Evolutionary conservation across 305 asterid species (phyloP), one percentile per base, ranked within the genome.

Genomic region (Fraxinus velutina): DNA sequence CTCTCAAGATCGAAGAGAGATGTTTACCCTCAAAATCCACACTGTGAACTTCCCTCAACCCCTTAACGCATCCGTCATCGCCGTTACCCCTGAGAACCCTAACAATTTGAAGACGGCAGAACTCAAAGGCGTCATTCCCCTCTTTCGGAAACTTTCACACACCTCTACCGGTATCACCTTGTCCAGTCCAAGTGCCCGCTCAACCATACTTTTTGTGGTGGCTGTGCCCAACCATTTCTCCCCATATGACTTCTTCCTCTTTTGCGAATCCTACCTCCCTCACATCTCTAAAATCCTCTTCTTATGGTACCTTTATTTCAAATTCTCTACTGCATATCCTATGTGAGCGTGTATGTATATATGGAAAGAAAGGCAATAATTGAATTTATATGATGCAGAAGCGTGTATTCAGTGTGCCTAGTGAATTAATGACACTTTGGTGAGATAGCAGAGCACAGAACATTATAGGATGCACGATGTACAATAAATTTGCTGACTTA

Each of bases 1-100:
- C 64, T 85, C 78, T 73, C 83, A 73, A 32, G 55, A 64, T 34
- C 78, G 68, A 33, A 47, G 76, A 9, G 57, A 80, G 70, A 92
- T 93, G 99, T 93, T 95, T 80, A 78, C 92, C 75, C 96, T 95
- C 85, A 91, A 87, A 91, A 90, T 95, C 88, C 98, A 93, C 88
- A 83, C 94, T 81, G 92, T 92, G 82, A 97, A 93, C 80, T 90
- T 81, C 83, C 96, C 97, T 0, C 92, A 88, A 66, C 87, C 93
- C 66, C 80, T 92, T 78, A 80, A 88, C 75, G 83, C 88, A 83
- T 72, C 90, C 84, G 64, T 87, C 81, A 13, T 79, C 7, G 81
- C 79, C 83, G 15, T 75, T 80, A 74, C 76, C 85, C 86, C 82
- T 79, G 81, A 84, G 75, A 85, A 85, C 77, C 82, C 89, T 66